Evolutionary conservation across 495 filamentous ascomycete species (phyloP).

Genomic region (Hyaloscypha variabilis): DNA sequence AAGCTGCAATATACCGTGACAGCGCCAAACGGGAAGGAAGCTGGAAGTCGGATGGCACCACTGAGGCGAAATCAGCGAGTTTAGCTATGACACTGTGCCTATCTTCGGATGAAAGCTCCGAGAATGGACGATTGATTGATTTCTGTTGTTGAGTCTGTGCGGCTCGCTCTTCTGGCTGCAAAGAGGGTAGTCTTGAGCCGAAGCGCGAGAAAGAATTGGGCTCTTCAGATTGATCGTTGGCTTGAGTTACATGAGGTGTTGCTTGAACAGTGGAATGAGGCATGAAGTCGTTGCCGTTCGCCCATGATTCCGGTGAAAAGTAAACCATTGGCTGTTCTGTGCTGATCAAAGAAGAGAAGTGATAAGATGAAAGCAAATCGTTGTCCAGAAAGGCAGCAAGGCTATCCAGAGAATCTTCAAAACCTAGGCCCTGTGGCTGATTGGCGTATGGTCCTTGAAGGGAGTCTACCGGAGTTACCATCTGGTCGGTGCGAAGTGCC

Average conservation of each 20-base stretch:
- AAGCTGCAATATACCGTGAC: conserved; percentile 86
- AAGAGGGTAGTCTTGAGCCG: conserved; percentile 1
- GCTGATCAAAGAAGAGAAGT: conserved; percentile 7
- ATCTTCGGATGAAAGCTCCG: not conserved
- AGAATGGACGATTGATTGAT: not conserved
- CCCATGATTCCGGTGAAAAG: conserved; percentile 2
- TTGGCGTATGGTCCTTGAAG: not conserved
- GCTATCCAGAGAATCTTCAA: conserved; percentile 1
- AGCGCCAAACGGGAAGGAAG: conserved; percentile 85
- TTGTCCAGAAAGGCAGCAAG: conserved; percentile 7
- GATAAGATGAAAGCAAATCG: not conserved
- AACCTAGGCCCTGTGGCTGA: not conserved
- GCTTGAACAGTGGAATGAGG: not conserved
- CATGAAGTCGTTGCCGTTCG: not conserved
- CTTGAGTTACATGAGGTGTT: not conserved
- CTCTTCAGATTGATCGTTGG: not conserved
- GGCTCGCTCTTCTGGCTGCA: conserved; percentile 2
- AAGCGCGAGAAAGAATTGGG: not conserved
- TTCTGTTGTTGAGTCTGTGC: not conserved
- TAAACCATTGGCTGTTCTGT: conserved; percentile 1
- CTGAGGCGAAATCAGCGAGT: conserved; percentile 2
- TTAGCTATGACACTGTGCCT: not conserved
- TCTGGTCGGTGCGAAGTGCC: not conserved
- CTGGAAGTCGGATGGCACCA: conserved; percentile 32
- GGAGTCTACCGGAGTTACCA: not conserved